Evolutionary conservation across 345 rosid species (phyloP).

Genomic region (Euphorbia lathyris): DNA sequence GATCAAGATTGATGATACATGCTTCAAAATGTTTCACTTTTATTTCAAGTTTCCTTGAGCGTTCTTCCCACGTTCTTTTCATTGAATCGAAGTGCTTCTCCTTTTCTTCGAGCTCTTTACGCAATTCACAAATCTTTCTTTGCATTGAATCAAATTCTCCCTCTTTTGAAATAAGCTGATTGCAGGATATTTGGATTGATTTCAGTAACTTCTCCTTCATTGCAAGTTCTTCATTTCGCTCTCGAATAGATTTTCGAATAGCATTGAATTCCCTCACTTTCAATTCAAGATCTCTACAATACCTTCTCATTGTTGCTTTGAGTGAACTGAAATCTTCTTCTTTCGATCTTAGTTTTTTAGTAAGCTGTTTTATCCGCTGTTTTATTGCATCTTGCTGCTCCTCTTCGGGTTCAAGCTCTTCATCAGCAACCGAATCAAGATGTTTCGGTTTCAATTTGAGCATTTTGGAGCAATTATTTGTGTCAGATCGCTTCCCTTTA

Average conservation of each 20-base stretch:
- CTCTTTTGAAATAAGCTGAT: background rate
- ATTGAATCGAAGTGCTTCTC: constrained; percentile 23
- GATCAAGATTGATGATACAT: too few species aligned
- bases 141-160: constrained; percentile 2
- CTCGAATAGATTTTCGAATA: too few species aligned
- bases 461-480: too few species aligned
- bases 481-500: too few species aligned
- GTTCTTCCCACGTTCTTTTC: constrained; percentile 17
- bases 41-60: constrained; percentile 12
- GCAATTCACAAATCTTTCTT: background rate
- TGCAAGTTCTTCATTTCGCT: constrained; percentile 4
- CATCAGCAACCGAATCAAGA: too few species aligned
- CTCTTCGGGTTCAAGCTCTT: too few species aligned
- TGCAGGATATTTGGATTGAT: constrained; percentile 9
- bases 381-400: too few species aligned
- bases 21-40: constrained; percentile 25
- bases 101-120: constrained; percentile 11
- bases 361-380: background rate
- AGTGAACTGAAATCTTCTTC: too few species aligned
- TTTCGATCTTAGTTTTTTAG: constrained; percentile 14
- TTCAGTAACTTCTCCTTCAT: background rate
- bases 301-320: too few species aligned
- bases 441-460: too few species aligned
- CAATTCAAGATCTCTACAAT: too few species aligned
- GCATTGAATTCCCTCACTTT: too few species aligned